Conservation (phyloP, 2,329 filamentous ascomycete species). For the Colletotrichum agaves region DNA sequence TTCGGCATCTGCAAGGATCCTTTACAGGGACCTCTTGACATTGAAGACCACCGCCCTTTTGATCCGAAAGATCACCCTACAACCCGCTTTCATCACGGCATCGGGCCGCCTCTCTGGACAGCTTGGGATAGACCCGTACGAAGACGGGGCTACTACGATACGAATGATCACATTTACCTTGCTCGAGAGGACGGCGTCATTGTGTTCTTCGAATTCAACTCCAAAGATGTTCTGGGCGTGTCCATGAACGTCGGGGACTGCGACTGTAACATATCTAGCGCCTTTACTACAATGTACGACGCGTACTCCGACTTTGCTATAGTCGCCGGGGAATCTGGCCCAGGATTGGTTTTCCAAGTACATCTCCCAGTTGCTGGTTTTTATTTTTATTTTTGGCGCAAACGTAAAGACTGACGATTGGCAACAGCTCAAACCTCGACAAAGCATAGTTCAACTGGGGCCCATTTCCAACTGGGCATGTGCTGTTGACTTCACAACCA, state of each 20-base stretch:
- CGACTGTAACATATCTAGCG: constrained; percentile 79
- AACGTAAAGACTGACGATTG: not conserved
- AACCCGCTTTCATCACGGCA: constrained; percentile 60
- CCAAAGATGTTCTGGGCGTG: constrained; percentile 63
- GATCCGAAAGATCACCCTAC: constrained; percentile 51
- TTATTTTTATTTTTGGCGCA: not conserved
- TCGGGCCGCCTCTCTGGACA: constrained; percentile 74
- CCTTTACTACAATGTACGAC: constrained; percentile 81
- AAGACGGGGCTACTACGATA: constrained; percentile 67
- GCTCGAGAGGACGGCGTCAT: constrained; percentile 89
- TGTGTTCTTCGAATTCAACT: constrained; percentile 75
- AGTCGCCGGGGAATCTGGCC: constrained; percentile 80
- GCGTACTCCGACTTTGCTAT: constrained; percentile 81
- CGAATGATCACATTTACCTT: constrained; percentile 84
- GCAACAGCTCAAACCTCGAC: constrained; percentile 35
- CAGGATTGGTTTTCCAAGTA: constrained; percentile 81
- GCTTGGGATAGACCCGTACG: constrained; percentile 85
- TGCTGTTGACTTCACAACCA: constrained; percentile 65
- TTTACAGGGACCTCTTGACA: constrained; percentile 61
- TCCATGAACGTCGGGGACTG: constrained; percentile 72
- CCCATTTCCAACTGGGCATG: constrained; percentile 73
- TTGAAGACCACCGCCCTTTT: constrained; percentile 51
- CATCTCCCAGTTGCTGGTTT: constrained; percentile 37
- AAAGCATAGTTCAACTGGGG: constrained; percentile 47
- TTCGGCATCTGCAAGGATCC: constrained; percentile 67